phyloP scores from a whole-genome alignment of 2,329 filamentous ascomycete genomes.

The Aspergillus amoenus region DNA sequence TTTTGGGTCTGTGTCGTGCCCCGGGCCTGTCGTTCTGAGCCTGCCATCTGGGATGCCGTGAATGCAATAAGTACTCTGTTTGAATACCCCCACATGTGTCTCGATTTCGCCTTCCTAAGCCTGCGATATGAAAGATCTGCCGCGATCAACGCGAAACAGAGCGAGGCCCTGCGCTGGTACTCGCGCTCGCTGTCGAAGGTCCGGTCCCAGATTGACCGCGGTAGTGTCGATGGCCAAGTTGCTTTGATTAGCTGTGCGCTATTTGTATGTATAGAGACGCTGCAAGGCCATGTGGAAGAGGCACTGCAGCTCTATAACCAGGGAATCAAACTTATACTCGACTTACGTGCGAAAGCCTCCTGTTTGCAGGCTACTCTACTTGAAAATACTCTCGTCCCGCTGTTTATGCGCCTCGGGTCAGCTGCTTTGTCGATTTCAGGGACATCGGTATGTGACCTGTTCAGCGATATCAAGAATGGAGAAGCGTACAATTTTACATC shows the following conservation, averaged over 20 bases:
- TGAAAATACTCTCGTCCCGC: slow-evolving; percentile 27
- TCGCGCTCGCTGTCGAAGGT: slow-evolving; percentile 30
- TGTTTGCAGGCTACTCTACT: slow-evolving; percentile 16
- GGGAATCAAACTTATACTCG: slow-evolving; percentile 26
- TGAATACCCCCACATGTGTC: slow-evolving; percentile 25
- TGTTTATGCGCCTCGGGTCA: slow-evolving; percentile 30
- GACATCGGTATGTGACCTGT: slow-evolving; percentile 7
- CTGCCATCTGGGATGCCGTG: slow-evolving; percentile 38
- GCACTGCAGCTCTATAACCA: slow-evolving; percentile 31
- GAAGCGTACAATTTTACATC: slow-evolving; percentile 15
- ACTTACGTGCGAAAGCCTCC: slow-evolving; percentile 17
- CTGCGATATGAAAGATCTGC: background rate
- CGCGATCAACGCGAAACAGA: slow-evolving; percentile 19
- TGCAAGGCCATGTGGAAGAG: slow-evolving; percentile 26
- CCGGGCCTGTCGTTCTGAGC: slow-evolving; percentile 32
- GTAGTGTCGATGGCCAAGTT: slow-evolving; percentile 25
- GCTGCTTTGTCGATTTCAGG: slow-evolving; percentile 18
- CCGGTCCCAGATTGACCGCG: slow-evolving; percentile 24
- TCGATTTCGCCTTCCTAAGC: slow-evolving; percentile 7
- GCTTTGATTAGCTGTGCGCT: slow-evolving; percentile 33
- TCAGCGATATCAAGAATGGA: background rate
- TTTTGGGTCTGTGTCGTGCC: slow-evolving; percentile 37
- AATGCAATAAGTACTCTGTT: slow-evolving; percentile 36
- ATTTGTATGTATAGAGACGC: slow-evolving; percentile 35
- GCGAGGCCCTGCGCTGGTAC: slow-evolving; percentile 32